Base-by-base conservation (phyloP, 1,284 basidiomycete genomes). In the Melampsora americana region DNA sequence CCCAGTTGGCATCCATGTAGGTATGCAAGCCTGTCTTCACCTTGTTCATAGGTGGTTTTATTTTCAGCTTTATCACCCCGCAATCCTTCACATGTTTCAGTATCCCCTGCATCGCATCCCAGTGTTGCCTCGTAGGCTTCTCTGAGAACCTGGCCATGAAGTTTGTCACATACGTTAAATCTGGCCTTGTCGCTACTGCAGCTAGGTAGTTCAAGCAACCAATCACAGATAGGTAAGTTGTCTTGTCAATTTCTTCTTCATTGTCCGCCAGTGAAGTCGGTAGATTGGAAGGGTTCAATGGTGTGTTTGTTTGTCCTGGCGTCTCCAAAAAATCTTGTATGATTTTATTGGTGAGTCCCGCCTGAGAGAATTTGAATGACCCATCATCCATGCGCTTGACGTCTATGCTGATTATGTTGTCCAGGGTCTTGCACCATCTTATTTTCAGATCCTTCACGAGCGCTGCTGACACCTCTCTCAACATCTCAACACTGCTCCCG, bases 91-190 rank as follows among this genome's bases (percentile, higher is more conserved):
- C 18, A 30, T 73, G 65, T 28, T n/a, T 48, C 7, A 73, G 18
- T n/a, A 73, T n/a, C 28, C 65, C 42, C 7, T n/a, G 16, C 60
- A 73, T 11, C 26, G 26, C 42, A 35, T 30, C 20, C 70, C 61
- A 73, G 62, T 73, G 70, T 65, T 28, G 26, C 1, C 4, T 28
- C 7, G 62, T 30, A 2, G 70, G 44, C 5, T 56, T 65, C 7
- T 4, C 7, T 11, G 70, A 18, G 46, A 73, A 73, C 18, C 70
- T n/a, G 16, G 46, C 70, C 48, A 73, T 26, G 23, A 53, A 73
- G 28, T 72, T 72, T 1, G 64, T 60, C 2, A 42, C 6, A 65
- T 46, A 72, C 2, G 60, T 5, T 4, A 72, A 48, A 65, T 72
- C 69, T 1, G 69, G 69, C 23, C 69, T 12, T 28, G 69, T 72